A percentile compares a stretch with the other conserved stretches of the same genome.
Evolutionary conservation across 805 yeast species (phyloP).

Genomic region (Teunomyces kruisii): DNA sequence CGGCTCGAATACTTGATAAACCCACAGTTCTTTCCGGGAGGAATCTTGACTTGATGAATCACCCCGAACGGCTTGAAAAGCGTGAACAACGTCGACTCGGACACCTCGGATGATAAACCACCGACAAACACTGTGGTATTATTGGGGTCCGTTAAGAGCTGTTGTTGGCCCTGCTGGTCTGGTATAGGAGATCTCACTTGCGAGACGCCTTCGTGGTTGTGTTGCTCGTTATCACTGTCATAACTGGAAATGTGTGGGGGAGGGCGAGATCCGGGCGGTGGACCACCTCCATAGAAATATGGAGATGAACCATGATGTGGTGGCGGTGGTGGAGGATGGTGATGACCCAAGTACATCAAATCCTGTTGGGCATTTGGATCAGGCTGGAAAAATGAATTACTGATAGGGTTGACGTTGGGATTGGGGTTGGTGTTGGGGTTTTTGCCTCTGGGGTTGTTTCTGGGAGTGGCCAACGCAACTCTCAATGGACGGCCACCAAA

Average conservation of each 20-base stretch:
- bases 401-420: no score
- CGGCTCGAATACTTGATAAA: conserved; percentile 80
- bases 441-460: conserved; percentile 28
- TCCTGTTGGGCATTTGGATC: conserved; percentile 13
- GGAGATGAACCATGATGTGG: conserved; percentile 6
- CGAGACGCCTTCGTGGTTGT: no score
- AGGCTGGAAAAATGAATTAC: conserved; percentile 4
- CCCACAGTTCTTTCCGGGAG: conserved; percentile 83
- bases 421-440: not conserved
- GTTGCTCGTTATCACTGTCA: not conserved
- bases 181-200: not conserved
- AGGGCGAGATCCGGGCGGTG: not conserved
- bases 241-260: not conserved
- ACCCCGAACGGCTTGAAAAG: conserved; percentile 75
- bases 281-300: conserved; percentile 8
- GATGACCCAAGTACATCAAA: conserved; percentile 13
- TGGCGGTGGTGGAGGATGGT: conserved; percentile 12
- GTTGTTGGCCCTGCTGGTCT: conserved; percentile 15
- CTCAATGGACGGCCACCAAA: conserved; percentile 75
- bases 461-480: conserved; percentile 78
- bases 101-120: conserved; percentile 63
- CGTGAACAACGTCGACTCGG: conserved; percentile 58
- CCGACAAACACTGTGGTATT: conserved; percentile 81
- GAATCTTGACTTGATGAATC: conserved; percentile 68
- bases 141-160: conserved; percentile 52